Evolutionary conservation across 129 eudicot genomes (phyloP).

Genomic region (Heracleum sosnowskyi): DNA sequence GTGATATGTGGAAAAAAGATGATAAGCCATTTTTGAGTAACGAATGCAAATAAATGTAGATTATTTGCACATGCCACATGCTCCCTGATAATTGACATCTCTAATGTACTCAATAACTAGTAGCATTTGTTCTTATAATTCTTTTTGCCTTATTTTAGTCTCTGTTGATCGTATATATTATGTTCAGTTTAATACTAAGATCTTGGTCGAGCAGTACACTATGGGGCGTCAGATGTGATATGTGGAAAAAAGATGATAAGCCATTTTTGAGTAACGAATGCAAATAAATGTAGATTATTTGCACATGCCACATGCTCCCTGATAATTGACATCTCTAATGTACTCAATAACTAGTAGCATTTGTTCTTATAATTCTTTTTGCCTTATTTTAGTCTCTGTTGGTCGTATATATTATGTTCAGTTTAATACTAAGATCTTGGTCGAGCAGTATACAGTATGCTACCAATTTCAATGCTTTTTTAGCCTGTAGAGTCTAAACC

Average conservation of each 20-base stretch:
- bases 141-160: too few relatives aligned
- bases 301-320: background rate
- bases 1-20: too few relatives aligned
- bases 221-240: too few relatives aligned
- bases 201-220: too few relatives aligned
- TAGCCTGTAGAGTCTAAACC: background rate
- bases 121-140: too few relatives aligned
- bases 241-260: too few relatives aligned
- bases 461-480: background rate
- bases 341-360: background rate
- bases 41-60: background rate
- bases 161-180: too few relatives aligned
- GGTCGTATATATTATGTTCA: background rate
- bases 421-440: background rate
- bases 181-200: too few relatives aligned
- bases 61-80: too few relatives aligned
- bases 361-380: background rate
- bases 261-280: background rate
- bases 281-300: background rate
- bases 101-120: too few relatives aligned
- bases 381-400: background rate
- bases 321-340: background rate
- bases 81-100: too few relatives aligned
- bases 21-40: background rate
- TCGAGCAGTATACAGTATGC: background rate